Conservation (phyloP, 2,329 filamentous ascomycete genomes). For the Didymellaceae sp. region DNA sequence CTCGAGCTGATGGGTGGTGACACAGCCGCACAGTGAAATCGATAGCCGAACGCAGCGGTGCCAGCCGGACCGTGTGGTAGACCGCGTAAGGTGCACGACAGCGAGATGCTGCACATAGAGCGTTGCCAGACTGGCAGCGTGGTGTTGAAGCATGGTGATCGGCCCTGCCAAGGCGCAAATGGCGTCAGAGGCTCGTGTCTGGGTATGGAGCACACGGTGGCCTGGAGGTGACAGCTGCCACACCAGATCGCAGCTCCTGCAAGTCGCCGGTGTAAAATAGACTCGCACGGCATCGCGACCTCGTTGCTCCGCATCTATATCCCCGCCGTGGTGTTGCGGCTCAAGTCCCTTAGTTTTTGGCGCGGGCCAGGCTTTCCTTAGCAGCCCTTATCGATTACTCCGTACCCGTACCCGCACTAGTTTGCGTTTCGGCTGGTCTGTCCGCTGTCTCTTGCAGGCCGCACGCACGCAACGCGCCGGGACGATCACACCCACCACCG, state of each 20-base stretch:
- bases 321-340: constrained; percentile 18
- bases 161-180: constrained; percentile 10
- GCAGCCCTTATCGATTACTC: constrained; percentile 28
- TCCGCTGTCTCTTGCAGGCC: constrained; percentile 16
- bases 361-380: constrained; percentile 19
- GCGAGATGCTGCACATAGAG: not conserved
- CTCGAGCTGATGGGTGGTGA: constrained; percentile 3
- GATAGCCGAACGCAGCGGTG: not conserved
- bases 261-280: constrained; percentile 1
- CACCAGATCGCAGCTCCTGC: constrained; percentile 6
- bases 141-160: not conserved
- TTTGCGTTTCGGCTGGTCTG: constrained; percentile 4
- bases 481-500: constrained; percentile 26
- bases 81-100: not conserved
- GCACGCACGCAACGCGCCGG: constrained; percentile 25
- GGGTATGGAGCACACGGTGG: constrained; percentile 1
- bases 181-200: constrained; percentile 15
- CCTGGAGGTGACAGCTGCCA: constrained; percentile 1
- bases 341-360: constrained; percentile 15
- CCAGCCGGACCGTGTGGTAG: not conserved
- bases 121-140: not conserved
- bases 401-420: constrained; percentile 5
- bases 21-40: not conserved
- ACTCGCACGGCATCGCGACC: not conserved
- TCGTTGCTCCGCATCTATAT: not conserved